Evolutionary conservation across 805 yeast species (phyloP).

Genomic region (Candida succiphila): DNA sequence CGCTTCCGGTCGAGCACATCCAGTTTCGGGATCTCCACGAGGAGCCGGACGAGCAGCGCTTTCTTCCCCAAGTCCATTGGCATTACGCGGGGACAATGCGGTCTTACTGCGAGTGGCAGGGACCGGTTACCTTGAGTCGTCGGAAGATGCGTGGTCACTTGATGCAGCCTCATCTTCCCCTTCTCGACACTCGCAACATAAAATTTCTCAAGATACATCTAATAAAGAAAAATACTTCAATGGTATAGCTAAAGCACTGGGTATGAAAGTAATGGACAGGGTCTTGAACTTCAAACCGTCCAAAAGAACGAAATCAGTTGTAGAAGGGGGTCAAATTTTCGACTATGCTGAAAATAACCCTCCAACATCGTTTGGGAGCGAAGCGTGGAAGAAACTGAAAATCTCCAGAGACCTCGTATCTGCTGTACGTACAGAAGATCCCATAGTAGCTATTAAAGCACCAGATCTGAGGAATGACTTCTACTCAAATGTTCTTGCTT

Average conservation of each 20-base stretch:
- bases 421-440: conserved; percentile 24
- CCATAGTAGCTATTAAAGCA: conserved; percentile 51
- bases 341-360: not conserved
- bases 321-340: not conserved
- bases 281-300: conserved; percentile 28
- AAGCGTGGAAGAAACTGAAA: not conserved
- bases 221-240: too few relatives aligned
- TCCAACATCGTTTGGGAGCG: too few relatives aligned
- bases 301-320: conserved; percentile 1
- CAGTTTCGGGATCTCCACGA: too few relatives aligned
- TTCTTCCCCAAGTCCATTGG: not conserved
- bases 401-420: not conserved
- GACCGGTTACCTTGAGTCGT: too few relatives aligned
- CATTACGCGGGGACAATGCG: not conserved
- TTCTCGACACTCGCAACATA: too few relatives aligned
- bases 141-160: too few relatives aligned
- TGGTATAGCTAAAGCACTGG: conserved; percentile 40
- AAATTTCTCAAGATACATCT: too few relatives aligned
- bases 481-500: conserved; percentile 64
- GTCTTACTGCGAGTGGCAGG: too few relatives aligned
- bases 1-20: too few relatives aligned
- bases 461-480: conserved; percentile 69
- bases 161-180: too few relatives aligned
- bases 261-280: conserved; percentile 28
- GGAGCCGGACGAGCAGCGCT: too few relatives aligned